Evolutionary conservation across 768 basidiomycete species (phyloP).

Genomic region (Termitomyces sp.): DNA sequence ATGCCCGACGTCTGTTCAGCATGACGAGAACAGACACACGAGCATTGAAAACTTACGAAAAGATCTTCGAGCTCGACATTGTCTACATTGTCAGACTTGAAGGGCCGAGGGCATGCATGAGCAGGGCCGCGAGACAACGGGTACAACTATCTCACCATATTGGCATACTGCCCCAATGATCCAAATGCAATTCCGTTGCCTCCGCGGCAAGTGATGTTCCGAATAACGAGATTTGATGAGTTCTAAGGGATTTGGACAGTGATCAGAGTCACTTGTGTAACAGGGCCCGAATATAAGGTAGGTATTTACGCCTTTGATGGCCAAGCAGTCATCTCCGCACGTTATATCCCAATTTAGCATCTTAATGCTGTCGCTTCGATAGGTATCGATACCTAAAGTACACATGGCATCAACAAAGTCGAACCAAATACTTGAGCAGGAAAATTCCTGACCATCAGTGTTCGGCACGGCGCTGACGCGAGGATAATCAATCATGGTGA

Average conservation of each 20-base stretch:
- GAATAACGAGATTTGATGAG: constrained; percentile 43
- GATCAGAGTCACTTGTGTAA: no score
- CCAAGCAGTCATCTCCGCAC: constrained; percentile 60
- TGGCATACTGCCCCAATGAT: constrained; percentile 51
- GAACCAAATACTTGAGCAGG: background rate
- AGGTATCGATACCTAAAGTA: constrained; percentile 45
- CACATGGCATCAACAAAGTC: background rate
- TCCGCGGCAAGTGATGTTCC: constrained; percentile 48
- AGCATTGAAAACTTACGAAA: constrained; percentile 20
- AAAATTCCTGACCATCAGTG: constrained; percentile 41
- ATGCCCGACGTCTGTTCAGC: background rate
- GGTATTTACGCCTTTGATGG: constrained; percentile 51
- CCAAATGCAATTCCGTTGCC: constrained; percentile 60
- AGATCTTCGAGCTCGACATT: constrained; percentile 46
- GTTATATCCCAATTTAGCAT: constrained; percentile 56
- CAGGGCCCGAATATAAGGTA: no score
- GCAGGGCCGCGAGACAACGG: background rate
- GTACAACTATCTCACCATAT: constrained; percentile 29
- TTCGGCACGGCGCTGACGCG: constrained; percentile 45
- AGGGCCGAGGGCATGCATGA: background rate
- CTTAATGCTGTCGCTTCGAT: constrained; percentile 40
- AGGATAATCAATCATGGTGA: background rate
- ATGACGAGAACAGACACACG: background rate
- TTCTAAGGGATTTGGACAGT: constrained; percentile 25
- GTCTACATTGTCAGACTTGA: constrained; percentile 46